Evolutionary conservation across 2,329 filamentous ascomycete species (phyloP), one percentile per base, ranked within the genome.

Genomic region (Fusarium praegraminearum): DNA sequence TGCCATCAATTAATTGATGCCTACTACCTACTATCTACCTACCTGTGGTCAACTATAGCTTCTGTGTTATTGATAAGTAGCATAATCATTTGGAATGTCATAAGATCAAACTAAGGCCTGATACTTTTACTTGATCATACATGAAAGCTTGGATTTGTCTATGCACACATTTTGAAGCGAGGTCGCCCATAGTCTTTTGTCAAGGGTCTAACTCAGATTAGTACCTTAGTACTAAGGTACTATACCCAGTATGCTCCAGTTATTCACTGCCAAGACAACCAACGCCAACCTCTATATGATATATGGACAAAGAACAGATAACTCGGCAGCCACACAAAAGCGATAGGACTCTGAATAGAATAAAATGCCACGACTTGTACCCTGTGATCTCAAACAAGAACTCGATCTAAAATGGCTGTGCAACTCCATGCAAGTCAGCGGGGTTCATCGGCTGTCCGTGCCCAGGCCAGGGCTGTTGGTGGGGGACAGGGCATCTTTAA

Each of bases 401-500:
- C 28, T 57, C 20, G 12, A 32, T 20, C 15, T 13, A 18, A n/a
- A 36, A 47, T 43, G 43, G 41, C 28, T 26, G 41, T n/a, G 16
- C 20, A 22, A 20, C 24, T 40, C 41, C 24, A 44, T 69, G 35
- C 56, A 58, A 61, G 28, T 51, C 49, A 12, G 67, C 44, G 67
- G 67, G 62, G 65, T 52, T 49, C 40, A 47, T 51, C 45, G 44
- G 15, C 36, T 41, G 45, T 36, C 43, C 58, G 65, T 38, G 53
- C 53, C 24, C 43, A 50, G 7, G 20, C 20, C 32, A 43, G 65
- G 54, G 53, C 22, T 10, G 35, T 61, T 50, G 54, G 57, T 46
- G 50, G 57, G 65, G 68, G 53, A 35, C 45, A 24, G 46, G 50
- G 35, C 43, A 44, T 33, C 33, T 38, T 46, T 53, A 8, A 51